phyloP scores from a whole-genome alignment of 1,284 basidiomycete species.

The Ganoderma meredithae region DNA sequence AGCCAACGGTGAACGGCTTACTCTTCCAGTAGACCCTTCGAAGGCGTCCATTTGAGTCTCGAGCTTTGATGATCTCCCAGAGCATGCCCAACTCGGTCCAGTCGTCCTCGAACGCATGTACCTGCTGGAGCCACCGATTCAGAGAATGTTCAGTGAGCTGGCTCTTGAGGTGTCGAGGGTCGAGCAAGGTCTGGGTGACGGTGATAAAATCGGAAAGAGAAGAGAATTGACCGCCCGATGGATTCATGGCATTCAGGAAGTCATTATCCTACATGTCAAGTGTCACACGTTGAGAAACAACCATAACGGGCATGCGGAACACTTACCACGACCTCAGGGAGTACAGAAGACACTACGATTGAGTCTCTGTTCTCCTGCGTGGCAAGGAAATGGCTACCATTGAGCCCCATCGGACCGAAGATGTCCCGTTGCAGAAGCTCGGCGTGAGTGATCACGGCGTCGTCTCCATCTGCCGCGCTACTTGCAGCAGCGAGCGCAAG shows the following conservation, averaged over 20 bases:
- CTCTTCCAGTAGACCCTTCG: constrained; percentile 48
- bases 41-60: constrained; percentile 44
- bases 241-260: constrained; percentile 50
- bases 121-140: constrained; percentile 52
- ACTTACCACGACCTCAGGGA: constrained; percentile 32
- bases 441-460: constrained; percentile 44
- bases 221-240: constrained; percentile 57
- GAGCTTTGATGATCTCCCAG: constrained; percentile 55
- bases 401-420: constrained; percentile 34
- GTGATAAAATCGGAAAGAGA: constrained; percentile 52
- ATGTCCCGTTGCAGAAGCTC: constrained; percentile 52
- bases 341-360: constrained; percentile 32
- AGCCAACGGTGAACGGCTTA: too few relatives aligned
- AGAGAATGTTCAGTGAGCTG: constrained; percentile 47
- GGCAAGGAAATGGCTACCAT: constrained; percentile 35
- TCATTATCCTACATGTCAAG: constrained; percentile 43
- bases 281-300: not conserved
- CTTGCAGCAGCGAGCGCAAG: constrained; percentile 52
- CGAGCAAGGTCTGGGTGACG: constrained; percentile 51
- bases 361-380: constrained; percentile 31
- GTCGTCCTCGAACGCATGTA: constrained; percentile 48
- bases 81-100: constrained; percentile 52
- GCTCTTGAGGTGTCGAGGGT: constrained; percentile 46
- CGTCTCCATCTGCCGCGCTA: constrained; percentile 34
- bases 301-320: not conserved